Evolutionary conservation across 345 rosid species (phyloP), one percentile per base, ranked within the genome.

Genomic region (Lagerstroemia speciosa): DNA sequence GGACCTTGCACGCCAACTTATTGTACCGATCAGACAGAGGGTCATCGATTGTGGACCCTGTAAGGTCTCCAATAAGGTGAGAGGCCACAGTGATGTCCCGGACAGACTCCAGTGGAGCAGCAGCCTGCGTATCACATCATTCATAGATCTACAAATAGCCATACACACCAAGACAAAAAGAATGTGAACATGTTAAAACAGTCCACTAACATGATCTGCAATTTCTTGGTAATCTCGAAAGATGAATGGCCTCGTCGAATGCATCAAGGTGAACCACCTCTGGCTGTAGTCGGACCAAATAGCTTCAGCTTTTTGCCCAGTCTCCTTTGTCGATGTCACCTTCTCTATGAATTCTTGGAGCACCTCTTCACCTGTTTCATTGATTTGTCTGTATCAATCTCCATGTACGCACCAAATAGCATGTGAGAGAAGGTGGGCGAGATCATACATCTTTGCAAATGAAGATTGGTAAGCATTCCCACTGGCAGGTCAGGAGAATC

Each of bases 271-370:
- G 55, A 85, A 89, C 97, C 96, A 90, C 69, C 86, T 79, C 40
- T 86, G 84, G 79, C 98, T 86, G 2, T 81, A 88, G 53, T 93
- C 96, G 8, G 87, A 84, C 92, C 91, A 89, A 57, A 82, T 64
- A 1, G 87, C 89, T 50, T 82, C 86, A 0, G 88, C 78, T 75
- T 85, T 86, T 36, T 75, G 86, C 30, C 89, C 93, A 0, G 69
- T 72, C 65, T 80, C 91, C 71, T 83, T 77, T 7, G 66, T 61
- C 2, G 82, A 72, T 73, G 86, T 89, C 45, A 86, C 63, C 66
- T 69, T 84, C 60, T 84, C 86, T 15, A 85, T 69, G 63, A 87
- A 85, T 61, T 84, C 83, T 19, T 76, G 69, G 5, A 93, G 77
- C 19, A 74, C 73, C 63, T 85, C 89, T 73, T 93, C 94, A 61